These are phyloP conservation scores for Camelina sativa DNA, from an alignment of 345 rosid species.

Conservation along the genomic window DNA sequence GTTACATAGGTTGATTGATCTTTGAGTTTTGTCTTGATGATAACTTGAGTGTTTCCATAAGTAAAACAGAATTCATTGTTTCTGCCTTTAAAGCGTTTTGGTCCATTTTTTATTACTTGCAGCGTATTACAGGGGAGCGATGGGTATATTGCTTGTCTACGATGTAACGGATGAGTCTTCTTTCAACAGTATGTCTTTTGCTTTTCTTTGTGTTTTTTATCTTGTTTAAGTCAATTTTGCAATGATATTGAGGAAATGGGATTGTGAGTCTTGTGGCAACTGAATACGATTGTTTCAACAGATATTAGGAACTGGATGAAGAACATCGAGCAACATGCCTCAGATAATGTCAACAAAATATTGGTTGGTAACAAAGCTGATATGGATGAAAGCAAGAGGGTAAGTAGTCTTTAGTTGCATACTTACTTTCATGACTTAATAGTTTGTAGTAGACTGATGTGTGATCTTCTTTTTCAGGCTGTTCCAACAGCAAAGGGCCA, in stretches of 20 bases:
- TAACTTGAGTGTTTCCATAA: background rate
- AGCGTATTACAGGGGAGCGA: conserved; percentile 97
- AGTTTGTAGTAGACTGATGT: conserved; percentile 3
- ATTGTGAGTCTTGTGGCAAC: conserved; percentile 25
- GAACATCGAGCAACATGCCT: conserved; percentile 96
- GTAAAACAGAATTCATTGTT: background rate
- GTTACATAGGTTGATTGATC: background rate
- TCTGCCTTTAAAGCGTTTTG: background rate
- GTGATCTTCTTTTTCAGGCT: conserved; percentile 46
- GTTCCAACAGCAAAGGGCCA: conserved; percentile 63
- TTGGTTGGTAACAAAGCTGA: conserved; percentile 99
- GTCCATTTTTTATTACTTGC: conserved; percentile 21
- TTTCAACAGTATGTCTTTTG: conserved; percentile 68
- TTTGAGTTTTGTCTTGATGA: conserved; percentile 5
- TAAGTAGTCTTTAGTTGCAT: conserved; percentile 36
- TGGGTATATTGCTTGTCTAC: conserved; percentile 91
- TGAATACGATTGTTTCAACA: conserved; percentile 39
- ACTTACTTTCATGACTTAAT: conserved; percentile 3
- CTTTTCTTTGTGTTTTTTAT: background rate
- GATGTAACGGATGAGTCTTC: conserved; percentile 96
- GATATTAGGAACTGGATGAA: conserved; percentile 99
- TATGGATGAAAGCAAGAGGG: conserved; percentile 99
- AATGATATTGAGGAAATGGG: background rate
- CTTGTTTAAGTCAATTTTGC: background rate
- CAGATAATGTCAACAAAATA: conserved; percentile 92